Evolutionary conservation across 495 filamentous ascomycete genomes (phyloP), one percentile per base, ranked within the genome.

Genomic region (Diplogelasinospora grovesii): DNA sequence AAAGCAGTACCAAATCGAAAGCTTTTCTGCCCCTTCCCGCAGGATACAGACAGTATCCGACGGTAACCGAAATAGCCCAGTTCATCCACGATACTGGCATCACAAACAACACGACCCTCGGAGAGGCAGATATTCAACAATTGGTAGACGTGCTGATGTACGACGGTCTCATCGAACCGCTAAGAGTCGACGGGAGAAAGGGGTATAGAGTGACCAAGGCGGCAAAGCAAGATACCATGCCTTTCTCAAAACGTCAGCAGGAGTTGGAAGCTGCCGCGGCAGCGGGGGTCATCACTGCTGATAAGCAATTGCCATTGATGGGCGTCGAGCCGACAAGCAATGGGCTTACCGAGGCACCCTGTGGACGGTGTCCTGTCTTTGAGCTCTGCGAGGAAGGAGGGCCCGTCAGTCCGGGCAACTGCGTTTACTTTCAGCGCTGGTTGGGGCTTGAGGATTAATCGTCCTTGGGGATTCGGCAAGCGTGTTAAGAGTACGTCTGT

Each of bases 341-440:
- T 41, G 87, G 85, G 16, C 78, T 93, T 54, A 92, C 83, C 1
- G 87, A 95, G 50, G 80, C 81, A 3, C 92, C 92, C 6, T 98
- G 92, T 68, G 90, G 88, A 11, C 70, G 77, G 45, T 98, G 92
- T 58, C 92, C 93, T 0, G 92, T 96, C n/a, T 93, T 95, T 64
- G 78, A 83, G 26, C 68, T 95, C 14, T 98, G 92, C 61, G 82
- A 82, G 33, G 85, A 92, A 39, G 88, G 83, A 5, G 89, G 88
- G 1, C 83, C 84, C 7, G 86, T 97, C 23, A 92, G 81, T 56
- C 86, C 92, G 1, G 83, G 81, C 40, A 94, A 75, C 35, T 98
- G 92, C 59, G 83, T 87, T 28, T 98, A 97, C 53, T 96, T 93
- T 54, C 71, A 80, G 39, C 74, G 81, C 3, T 97, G 90, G 90